phyloP scores from a whole-genome alignment of 495 filamentous ascomycete species.

The Neurospora sp. region DNA sequence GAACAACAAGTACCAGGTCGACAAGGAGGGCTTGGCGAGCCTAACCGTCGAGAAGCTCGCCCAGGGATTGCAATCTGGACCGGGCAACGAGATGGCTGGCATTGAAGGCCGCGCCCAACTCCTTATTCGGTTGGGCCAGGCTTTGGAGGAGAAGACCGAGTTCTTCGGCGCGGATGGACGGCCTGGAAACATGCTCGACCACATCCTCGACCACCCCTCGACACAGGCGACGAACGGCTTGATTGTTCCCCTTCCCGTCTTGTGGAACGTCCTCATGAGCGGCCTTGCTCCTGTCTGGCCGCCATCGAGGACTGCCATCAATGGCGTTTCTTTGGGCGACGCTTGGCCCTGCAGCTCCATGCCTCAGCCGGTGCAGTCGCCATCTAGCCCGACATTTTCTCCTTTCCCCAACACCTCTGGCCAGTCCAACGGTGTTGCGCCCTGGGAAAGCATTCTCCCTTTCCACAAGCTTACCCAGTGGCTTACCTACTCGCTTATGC shows the following conservation, averaged over 20 bases:
- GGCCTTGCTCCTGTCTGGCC: conserved; percentile 87
- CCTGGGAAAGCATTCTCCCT: conserved; percentile 91
- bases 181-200: conserved; percentile 93
- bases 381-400: conserved; percentile 31
- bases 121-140: conserved; percentile 62
- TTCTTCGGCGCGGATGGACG: conserved; percentile 78
- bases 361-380: conserved; percentile 54
- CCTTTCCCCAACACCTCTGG: conserved; percentile 34
- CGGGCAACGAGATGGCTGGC: conserved; percentile 74
- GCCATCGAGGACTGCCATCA: conserved; percentile 73
- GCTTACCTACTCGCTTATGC: conserved; percentile 83
- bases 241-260: conserved; percentile 79
- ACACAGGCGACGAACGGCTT: conserved; percentile 80
- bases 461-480: conserved; percentile 91
- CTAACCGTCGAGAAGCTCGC: conserved; percentile 66
- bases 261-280: conserved; percentile 85
- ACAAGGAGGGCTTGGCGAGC: conserved; percentile 66
- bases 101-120: conserved; percentile 79
- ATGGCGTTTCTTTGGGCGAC: conserved; percentile 82
- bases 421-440: conserved; percentile 37
- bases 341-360: conserved; percentile 86
- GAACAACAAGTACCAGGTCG: conserved; percentile 77
- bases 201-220: conserved; percentile 81
- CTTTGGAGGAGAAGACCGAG: conserved; percentile 63
- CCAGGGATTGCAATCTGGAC: conserved; percentile 73